Evolutionary conservation across 768 basidiomycete species (phyloP).

Genomic region (Lactarius psammicola): DNA sequence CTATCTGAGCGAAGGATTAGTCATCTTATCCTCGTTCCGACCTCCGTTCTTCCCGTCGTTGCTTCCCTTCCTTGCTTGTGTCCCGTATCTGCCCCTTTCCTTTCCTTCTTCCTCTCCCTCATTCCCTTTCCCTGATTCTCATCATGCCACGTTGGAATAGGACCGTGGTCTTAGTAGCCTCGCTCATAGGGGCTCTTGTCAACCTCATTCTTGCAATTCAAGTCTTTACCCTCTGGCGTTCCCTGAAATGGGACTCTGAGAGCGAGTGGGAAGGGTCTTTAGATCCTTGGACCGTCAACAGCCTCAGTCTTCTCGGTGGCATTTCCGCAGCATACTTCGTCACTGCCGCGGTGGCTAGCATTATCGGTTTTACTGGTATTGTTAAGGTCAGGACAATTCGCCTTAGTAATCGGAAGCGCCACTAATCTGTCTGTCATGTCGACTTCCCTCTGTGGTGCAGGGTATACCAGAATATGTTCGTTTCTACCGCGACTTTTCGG

Average conservation of each 20-base stretch:
- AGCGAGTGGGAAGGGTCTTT: conserved; percentile 49
- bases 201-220: conserved; percentile 44
- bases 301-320: conserved; percentile 53
- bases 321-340: conserved; percentile 66
- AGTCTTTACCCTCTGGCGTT: conserved; percentile 45
- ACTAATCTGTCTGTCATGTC: not conserved
- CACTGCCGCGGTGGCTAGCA: conserved; percentile 60
- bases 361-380: conserved; percentile 67
- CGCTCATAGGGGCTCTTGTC: conserved; percentile 41
- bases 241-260: conserved; percentile 47
- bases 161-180: conserved; percentile 39
- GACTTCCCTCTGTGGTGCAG: conserved; percentile 37
- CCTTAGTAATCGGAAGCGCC: conserved; percentile 2
- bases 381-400: conserved; percentile 48
- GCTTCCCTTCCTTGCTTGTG: not conserved
- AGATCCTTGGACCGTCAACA: conserved; percentile 43
- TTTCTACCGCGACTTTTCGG: conserved; percentile 79
- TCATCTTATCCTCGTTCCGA: not conserved
- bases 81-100: not conserved
- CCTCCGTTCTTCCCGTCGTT: not conserved
- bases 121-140: not conserved
- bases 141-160: conserved; percentile 34
- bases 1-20: not conserved
- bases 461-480: conserved; percentile 63
- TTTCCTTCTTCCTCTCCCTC: not conserved